These are phyloP conservation scores for Suhomyces anneliseae DNA, from an alignment of 1,139 yeast species.

Conservation along the genomic window DNA sequence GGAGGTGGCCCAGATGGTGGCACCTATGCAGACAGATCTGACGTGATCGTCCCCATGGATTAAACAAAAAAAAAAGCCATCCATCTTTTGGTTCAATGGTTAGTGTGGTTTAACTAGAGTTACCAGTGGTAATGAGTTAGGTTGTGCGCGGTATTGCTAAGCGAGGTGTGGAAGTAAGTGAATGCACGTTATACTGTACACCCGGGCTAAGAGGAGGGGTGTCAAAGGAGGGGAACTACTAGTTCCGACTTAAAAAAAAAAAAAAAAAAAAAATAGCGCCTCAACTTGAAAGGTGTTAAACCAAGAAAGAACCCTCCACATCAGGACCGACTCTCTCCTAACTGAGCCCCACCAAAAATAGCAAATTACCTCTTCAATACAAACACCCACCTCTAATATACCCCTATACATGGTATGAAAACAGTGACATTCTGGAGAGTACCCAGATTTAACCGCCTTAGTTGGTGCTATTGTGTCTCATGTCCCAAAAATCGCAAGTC, in stretches of 20 bases:
- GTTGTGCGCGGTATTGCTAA: conserved; percentile 4
- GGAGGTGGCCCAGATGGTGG: too few relatives aligned
- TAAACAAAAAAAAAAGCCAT: too few relatives aligned
- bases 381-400: too few relatives aligned
- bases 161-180: conserved; percentile 2
- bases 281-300: not conserved
- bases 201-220: not conserved
- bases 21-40: not conserved
- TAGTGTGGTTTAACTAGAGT: not conserved
- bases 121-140: not conserved
- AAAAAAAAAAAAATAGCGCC: not conserved
- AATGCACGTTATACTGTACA: not conserved
- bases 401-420: too few relatives aligned
- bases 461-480: not conserved
- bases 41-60: not conserved
- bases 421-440: not conserved
- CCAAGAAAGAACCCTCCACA: not conserved
- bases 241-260: not conserved
- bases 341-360: too few relatives aligned
- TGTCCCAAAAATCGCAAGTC: not conserved
- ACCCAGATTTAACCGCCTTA: not conserved
- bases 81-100: not conserved
- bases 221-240: not conserved
- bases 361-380: too few relatives aligned
- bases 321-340: too few relatives aligned